A percentile compares a stretch with the other conserved stretches of the same genome.
Evolutionary conservation across 2,329 filamentous ascomycete genomes (phyloP).

Genomic region (Metarhizium album): DNA sequence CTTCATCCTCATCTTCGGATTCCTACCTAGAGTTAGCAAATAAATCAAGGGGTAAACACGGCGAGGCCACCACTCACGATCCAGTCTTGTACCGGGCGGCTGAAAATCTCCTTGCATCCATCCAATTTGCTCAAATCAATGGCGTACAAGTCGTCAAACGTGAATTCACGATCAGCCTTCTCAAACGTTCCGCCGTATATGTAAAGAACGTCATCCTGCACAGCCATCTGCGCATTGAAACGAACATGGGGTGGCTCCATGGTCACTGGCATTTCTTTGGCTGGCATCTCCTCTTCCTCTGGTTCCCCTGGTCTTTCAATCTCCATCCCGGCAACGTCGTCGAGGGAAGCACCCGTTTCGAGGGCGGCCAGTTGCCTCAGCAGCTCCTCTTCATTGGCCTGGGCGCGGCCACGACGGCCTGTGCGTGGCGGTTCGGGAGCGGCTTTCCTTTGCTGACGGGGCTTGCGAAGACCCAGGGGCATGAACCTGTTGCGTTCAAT

Average conservation of each 20-base stretch:
- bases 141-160: slow-evolving; percentile 89
- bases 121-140: slow-evolving; percentile 92
- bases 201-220: slow-evolving; percentile 86
- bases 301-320: slow-evolving; percentile 41
- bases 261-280: slow-evolving; percentile 52
- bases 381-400: slow-evolving; percentile 86
- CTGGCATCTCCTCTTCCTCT: slow-evolving; percentile 45
- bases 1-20: slow-evolving; percentile 48
- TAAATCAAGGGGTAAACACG: not conserved
- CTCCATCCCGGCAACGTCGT: slow-evolving; percentile 38
- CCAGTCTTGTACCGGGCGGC: slow-evolving; percentile 76
- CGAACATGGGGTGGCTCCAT: slow-evolving; percentile 82
- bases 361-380: slow-evolving; percentile 77
- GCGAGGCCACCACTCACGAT: slow-evolving; percentile 35
- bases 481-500: slow-evolving; percentile 94
- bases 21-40: slow-evolving; percentile 25
- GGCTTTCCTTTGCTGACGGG: slow-evolving; percentile 52
- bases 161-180: slow-evolving; percentile 88
- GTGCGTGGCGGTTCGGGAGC: slow-evolving; percentile 43
- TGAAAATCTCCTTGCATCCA: slow-evolving; percentile 86
- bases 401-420: slow-evolving; percentile 60
- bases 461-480: slow-evolving; percentile 64
- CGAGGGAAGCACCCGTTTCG: slow-evolving; percentile 59
- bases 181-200: slow-evolving; percentile 95
- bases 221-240: slow-evolving; percentile 83